Percentiles rank a stretch among this genome's conserved stretches.
phyloP scores from a whole-genome alignment of 169 alveolate species.

The Cryptosporidium xiaoi region DNA sequence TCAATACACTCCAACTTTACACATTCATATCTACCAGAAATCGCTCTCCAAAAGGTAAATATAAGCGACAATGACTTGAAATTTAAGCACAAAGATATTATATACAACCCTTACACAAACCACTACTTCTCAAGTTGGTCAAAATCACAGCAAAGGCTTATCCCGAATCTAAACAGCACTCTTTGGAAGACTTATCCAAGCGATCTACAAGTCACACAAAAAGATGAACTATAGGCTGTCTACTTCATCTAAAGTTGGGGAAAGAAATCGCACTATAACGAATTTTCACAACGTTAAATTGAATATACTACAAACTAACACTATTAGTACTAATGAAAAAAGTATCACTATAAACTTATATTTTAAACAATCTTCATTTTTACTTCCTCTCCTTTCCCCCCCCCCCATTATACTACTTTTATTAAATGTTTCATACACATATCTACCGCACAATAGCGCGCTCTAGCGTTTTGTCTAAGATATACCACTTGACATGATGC shows the following conservation, averaged over 20 bases:
- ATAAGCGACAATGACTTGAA: too few species aligned
- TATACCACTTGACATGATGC: too few species aligned
- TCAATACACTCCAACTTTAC: neutral
- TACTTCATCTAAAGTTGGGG: neutral
- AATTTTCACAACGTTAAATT: too few species aligned
- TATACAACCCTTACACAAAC: slow-evolving; percentile 1
- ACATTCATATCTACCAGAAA: slow-evolving; percentile 54
- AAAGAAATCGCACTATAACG: too few species aligned
- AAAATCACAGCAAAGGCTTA: slow-evolving; percentile 1
- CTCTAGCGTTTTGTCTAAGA: too few species aligned
- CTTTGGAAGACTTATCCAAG: slow-evolving; percentile 31
- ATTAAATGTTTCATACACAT: neutral
- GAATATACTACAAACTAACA: too few species aligned
- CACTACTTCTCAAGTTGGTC: slow-evolving; percentile 56
- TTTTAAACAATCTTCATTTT: neutral
- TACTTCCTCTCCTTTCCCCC: neutral
- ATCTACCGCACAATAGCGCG: neutral
- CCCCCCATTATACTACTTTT: neutral
- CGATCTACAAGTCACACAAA: slow-evolving; percentile 1
- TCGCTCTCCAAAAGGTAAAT: slow-evolving; percentile 17
- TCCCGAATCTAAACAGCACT: slow-evolving; percentile 32
- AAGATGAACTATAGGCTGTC: slow-evolving; percentile 22
- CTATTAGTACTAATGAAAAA: too few species aligned
- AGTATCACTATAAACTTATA: too few species aligned
- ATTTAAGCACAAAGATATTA: neutral